Conservation (phyloP, 148 eudicot species). For the Simmondsia chinensis region DNA sequence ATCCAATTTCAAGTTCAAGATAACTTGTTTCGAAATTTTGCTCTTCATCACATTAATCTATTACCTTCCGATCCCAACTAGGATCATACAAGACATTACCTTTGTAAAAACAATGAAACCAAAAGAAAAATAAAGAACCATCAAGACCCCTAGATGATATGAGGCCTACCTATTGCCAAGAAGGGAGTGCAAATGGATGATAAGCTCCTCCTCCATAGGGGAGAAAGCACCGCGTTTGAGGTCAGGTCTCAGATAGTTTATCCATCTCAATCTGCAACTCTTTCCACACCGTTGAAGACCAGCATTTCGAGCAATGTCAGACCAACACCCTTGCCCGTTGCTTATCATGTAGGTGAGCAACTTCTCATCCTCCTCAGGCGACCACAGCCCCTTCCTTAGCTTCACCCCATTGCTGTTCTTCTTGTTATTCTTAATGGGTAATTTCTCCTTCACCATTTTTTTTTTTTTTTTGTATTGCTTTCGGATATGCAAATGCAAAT, state of each 20-base stretch:
- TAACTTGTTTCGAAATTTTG: too few relatives aligned
- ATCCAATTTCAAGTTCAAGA: too few relatives aligned
- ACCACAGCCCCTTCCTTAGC: slow-evolving; percentile 71
- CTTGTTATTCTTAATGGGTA: background rate
- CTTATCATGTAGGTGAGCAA: slow-evolving; percentile 57
- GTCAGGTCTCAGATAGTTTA: slow-evolving; percentile 66
- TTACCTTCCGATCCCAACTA: too few relatives aligned
- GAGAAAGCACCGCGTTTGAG: slow-evolving; percentile 78
- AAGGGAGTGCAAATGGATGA: slow-evolving; percentile 56
- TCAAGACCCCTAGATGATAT: too few relatives aligned
- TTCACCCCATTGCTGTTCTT: slow-evolving; percentile 14
- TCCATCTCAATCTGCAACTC: slow-evolving; percentile 75
- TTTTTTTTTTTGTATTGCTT: slow-evolving; percentile 23
- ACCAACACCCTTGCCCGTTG: slow-evolving; percentile 75
- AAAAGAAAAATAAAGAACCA: background rate
- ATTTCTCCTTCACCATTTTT: slow-evolving; percentile 17
- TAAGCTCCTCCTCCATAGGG: slow-evolving; percentile 51
- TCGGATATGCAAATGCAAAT: background rate
- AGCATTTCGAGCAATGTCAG: slow-evolving; percentile 65
- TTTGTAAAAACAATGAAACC: too few relatives aligned
- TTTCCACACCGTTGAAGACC: slow-evolving; percentile 68
- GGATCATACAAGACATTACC: too few relatives aligned
- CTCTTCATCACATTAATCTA: too few relatives aligned
- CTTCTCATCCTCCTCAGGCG: slow-evolving; percentile 83
- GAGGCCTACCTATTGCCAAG: slow-evolving; percentile 61